Evolutionary conservation across 176 grass and related monocot genomes (phyloP).

Genomic region (Calamus simplicifolius): DNA sequence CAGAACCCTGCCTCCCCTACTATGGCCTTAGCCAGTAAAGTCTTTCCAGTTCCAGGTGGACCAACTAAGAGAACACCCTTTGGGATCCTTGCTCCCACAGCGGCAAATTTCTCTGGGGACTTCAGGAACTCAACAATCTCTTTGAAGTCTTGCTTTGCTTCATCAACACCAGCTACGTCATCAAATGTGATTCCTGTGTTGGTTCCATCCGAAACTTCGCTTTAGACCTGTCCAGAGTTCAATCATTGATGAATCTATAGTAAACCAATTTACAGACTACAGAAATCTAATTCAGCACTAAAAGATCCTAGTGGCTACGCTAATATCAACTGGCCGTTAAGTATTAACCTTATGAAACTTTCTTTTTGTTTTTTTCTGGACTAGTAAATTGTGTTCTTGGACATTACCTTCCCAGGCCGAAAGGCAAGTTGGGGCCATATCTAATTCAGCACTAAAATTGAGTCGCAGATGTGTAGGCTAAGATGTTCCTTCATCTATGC

Average conservation of each 20-base stretch:
- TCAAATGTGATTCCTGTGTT: constrained; percentile 78
- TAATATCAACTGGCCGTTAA: too few relatives aligned
- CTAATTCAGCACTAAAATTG: too few relatives aligned
- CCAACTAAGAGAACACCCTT: constrained; percentile 66
- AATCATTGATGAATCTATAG: too few relatives aligned
- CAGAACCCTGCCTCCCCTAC: constrained; percentile 72
- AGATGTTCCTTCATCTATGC: too few relatives aligned
- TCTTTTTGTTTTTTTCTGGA: too few relatives aligned
- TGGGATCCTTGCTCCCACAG: constrained; percentile 53
- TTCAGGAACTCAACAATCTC: constrained; percentile 79
- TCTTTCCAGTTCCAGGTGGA: constrained; percentile 65
- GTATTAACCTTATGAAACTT: too few relatives aligned
- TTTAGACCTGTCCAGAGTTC: constrained; percentile 35
- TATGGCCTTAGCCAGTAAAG: constrained; percentile 29
- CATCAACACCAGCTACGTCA: constrained; percentile 69
- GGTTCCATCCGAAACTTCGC: constrained; percentile 90
- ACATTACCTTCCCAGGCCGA: constrained; percentile 44
- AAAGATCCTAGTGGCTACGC: too few relatives aligned
- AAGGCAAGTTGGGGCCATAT: constrained; percentile 41
- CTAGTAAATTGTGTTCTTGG: too few relatives aligned
- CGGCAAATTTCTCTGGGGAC: constrained; percentile 54
- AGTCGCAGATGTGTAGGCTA: too few relatives aligned
- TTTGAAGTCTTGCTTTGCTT: constrained; percentile 83
- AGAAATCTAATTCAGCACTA: too few relatives aligned
- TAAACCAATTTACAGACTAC: too few relatives aligned